phyloP scores from a whole-genome alignment of 1,139 yeast species.

The Yamadazyma kanchanaburiensis region DNA sequence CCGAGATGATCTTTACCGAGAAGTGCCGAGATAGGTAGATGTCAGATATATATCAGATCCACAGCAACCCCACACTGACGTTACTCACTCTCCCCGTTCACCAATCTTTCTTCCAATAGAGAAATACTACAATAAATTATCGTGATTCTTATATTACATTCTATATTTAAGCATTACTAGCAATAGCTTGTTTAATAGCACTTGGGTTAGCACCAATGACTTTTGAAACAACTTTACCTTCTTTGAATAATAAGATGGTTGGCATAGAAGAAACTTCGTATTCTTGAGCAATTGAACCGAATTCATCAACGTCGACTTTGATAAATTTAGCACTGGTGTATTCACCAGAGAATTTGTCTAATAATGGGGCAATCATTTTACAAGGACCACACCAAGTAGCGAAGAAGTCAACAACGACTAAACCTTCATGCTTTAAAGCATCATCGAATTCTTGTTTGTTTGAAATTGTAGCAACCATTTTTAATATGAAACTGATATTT shows the following conservation, averaged over 20 bases:
- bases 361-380: constrained; percentile 76
- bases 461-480: constrained; percentile 31
- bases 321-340: constrained; percentile 59
- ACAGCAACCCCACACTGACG: too few relatives aligned
- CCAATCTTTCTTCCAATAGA: too few relatives aligned
- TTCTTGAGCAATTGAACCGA: constrained; percentile 70
- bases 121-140: too few relatives aligned
- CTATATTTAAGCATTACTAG: constrained; percentile 43
- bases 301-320: constrained; percentile 54
- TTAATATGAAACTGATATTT: too few relatives aligned
- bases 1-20: too few relatives aligned
- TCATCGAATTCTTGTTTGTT: constrained; percentile 54
- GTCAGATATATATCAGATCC: too few relatives aligned
- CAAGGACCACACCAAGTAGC: constrained; percentile 97
- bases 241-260: constrained; percentile 75
- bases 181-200: constrained; percentile 70
- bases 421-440: constrained; percentile 51
- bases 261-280: constrained; percentile 87
- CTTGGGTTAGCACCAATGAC: constrained; percentile 88
- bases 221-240: constrained; percentile 68
- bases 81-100: too few relatives aligned
- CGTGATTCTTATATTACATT: too few relatives aligned
- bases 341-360: constrained; percentile 56
- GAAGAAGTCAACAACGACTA: constrained; percentile 79
- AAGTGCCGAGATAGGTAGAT: too few relatives aligned